Evolutionary conservation across 2,329 filamentous ascomycete genomes (phyloP).

Genomic region (Lasiodiplodia gonubiensis): DNA sequence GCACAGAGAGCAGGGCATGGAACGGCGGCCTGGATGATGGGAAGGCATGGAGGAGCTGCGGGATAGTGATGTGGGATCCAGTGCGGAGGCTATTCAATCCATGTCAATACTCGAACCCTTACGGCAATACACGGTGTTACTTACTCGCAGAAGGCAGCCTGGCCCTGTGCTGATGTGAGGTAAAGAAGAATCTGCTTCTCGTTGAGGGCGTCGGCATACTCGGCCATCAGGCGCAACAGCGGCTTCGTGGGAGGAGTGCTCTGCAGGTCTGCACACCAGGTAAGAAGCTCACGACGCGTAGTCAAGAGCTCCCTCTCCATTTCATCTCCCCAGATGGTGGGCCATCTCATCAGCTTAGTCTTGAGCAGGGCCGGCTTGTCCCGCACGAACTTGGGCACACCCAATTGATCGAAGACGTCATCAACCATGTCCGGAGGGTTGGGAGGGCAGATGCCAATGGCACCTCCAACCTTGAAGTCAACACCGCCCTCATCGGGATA

Average conservation of each 20-base stretch:
- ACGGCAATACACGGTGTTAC: background rate
- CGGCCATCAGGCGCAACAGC: slow-evolving; percentile 82
- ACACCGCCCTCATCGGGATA: slow-evolving; percentile 84
- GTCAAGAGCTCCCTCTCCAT: slow-evolving; percentile 83
- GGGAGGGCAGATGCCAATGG: slow-evolving; percentile 89
- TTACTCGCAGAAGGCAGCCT: slow-evolving; percentile 84
- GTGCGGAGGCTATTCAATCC: slow-evolving; percentile 67
- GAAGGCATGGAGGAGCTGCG: slow-evolving; percentile 89
- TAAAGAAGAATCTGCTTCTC: slow-evolving; percentile 90
- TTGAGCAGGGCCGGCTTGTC: slow-evolving; percentile 82
- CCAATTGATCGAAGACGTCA: slow-evolving; percentile 79
- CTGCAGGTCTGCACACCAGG: slow-evolving; percentile 94
- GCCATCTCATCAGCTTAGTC: slow-evolving; percentile 86
- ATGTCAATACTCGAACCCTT: slow-evolving; percentile 11
- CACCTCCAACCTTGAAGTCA: slow-evolving; percentile 96
- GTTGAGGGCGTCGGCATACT: slow-evolving; percentile 77
- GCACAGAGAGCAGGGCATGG: slow-evolving; percentile 76
- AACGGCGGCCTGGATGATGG: slow-evolving; percentile 88
- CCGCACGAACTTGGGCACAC: slow-evolving; percentile 80
- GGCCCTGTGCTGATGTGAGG: slow-evolving; percentile 86
- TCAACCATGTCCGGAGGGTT: slow-evolving; percentile 81
- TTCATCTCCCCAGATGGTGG: slow-evolving; percentile 97
- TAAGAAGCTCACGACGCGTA: slow-evolving; percentile 87
- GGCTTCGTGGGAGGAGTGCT: slow-evolving; percentile 90
- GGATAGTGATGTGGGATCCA: slow-evolving; percentile 79